Percentiles rank a stretch among this genome's conserved stretches.
Evolutionary conservation across 176 grass and related monocot genomes (phyloP).

Genomic region (Carex cristatella): DNA sequence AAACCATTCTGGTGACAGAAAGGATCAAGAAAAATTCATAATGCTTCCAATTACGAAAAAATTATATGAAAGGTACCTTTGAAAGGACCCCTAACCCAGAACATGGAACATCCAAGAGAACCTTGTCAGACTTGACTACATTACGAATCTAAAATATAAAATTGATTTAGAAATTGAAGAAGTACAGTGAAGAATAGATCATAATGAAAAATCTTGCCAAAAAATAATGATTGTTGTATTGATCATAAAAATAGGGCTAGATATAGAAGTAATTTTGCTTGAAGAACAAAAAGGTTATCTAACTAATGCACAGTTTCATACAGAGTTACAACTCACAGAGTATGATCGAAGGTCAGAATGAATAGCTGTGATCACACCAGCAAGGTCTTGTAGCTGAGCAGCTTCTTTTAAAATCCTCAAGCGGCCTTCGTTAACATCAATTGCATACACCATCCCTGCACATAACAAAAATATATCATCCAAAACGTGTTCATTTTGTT

Average conservation of each 20-base stretch:
- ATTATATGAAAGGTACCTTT: slow-evolving; percentile 52
- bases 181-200: neutral
- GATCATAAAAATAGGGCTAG: neutral
- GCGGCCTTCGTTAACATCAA: slow-evolving; percentile 90
- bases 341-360: slow-evolving; percentile 81
- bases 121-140: slow-evolving; percentile 55
- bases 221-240: neutral
- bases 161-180: neutral
- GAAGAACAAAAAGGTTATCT: neutral
- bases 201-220: neutral
- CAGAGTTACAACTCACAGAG: slow-evolving; percentile 42
- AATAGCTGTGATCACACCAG: slow-evolving; percentile 47
- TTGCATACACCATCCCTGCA: slow-evolving; percentile 69
- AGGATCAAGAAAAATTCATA: neutral
- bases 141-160: slow-evolving; percentile 49
- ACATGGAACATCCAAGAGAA: slow-evolving; percentile 83
- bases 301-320: neutral
- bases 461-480: slow-evolving; percentile 12
- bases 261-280: neutral
- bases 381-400: slow-evolving; percentile 51
- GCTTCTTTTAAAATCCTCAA: slow-evolving; percentile 82
- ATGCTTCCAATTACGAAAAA: neutral
- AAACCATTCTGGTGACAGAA: neutral
- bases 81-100: slow-evolving; percentile 89
- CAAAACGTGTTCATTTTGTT: neutral